Evolutionary conservation across 257 asterid species (phyloP), one percentile per base, ranked within the genome.

Genomic region (Cordia subcordata): DNA sequence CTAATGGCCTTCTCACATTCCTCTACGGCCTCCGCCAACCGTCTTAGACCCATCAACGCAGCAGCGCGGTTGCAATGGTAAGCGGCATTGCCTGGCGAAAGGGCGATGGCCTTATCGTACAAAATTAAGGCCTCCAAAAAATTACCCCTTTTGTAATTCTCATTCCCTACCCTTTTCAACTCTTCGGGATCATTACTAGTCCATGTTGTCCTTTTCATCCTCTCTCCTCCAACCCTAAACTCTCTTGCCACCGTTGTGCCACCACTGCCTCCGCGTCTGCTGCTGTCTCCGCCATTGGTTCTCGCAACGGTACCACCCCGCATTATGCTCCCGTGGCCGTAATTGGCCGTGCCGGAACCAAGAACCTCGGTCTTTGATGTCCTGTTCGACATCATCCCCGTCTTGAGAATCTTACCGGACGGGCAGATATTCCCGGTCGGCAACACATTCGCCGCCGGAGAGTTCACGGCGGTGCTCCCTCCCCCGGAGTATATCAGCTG

Each of bases 401-500:
- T 64, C 53, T 73, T 85, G 62, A 79, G 5, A 33, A 78, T 42
- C 80, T 83, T 68, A 55, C 94, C 91, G 0, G 94, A 72, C 33
- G 85, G 88, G 75, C 85, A 85, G 63, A 85, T 81, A 71, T 85
- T 85, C 18, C 94, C 94, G 27, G 79, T 60, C 9, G 94, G 94
- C 15, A 77, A 67, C 56, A 77, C 78, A 62, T 69, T 81, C 18
- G 51, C 37, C 15, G 78, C 40, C 1, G 86, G 86, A 0, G 92
- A 79, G 53, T 71, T 74, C 13, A 74, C 78, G 22, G 85, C 74
- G 10, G 53, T 8, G 14, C n/a, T 33, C 14, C 78, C 73, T 53
- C 70, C 73, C 9, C 79, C 70, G 13, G 83, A 71, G 64, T 19
- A 61, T 12, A 47, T 53, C 15, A 55, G 39, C 10, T 76, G 77